phyloP scores from a whole-genome alignment of 371 early-diverging fungal genomes.

The Lichtheimia hyalospora region DNA sequence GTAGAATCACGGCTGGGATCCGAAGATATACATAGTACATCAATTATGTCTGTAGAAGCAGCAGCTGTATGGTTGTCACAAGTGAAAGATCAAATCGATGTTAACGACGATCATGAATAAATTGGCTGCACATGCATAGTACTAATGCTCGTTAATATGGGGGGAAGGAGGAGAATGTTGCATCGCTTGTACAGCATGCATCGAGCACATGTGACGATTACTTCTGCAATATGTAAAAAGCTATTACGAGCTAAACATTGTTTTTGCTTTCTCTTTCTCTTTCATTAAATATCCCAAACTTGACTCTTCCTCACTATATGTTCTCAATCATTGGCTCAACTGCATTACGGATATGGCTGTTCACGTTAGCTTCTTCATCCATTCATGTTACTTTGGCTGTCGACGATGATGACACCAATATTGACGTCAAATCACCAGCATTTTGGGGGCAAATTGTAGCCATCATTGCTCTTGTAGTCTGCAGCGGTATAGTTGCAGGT shows the following conservation, averaged over 20 bases:
- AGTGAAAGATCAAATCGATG: conserved; percentile 9
- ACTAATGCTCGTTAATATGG: not conserved
- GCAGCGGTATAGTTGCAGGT: conserved; percentile 86
- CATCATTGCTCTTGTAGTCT: conserved; percentile 57
- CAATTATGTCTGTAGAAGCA: conserved; percentile 14
- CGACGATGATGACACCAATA: not conserved
- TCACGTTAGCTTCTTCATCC: no score
- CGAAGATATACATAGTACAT: not conserved
- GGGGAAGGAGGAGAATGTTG: not conserved
- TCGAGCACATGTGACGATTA: conserved; percentile 1
- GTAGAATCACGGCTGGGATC: not conserved
- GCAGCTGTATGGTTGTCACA: conserved; percentile 18
- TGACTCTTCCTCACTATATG: not conserved
- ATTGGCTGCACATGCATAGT: not conserved
- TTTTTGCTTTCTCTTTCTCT: conserved; percentile 7
- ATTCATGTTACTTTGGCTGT: not conserved
- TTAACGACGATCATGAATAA: not conserved
- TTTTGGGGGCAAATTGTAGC: conserved; percentile 47
- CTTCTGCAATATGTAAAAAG: not conserved
- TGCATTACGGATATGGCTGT: not conserved
- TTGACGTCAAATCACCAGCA: conserved; percentile 7
- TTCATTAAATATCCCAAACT: not conserved
- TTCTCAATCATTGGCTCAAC: not conserved
- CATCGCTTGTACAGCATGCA: not conserved
- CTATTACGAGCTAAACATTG: not conserved